Evolutionary conservation across 352 stramenopile genomes (phyloP), one percentile per base, ranked within the genome.

Genomic region (Globisporangium yorkense): DNA sequence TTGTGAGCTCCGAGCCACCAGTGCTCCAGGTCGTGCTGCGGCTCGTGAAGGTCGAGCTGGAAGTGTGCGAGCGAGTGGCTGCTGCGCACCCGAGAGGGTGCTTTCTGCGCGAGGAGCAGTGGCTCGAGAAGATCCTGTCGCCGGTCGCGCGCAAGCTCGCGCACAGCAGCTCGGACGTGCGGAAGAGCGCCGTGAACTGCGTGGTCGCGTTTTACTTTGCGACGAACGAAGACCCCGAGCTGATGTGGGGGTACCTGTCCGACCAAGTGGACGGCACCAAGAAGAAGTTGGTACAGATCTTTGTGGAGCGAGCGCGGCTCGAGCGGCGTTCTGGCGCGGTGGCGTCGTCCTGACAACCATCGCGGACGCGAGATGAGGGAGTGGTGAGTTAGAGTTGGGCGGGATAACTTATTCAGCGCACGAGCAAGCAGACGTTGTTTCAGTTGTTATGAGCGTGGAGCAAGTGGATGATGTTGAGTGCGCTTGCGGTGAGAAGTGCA

Each of bases 171-270:
- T 83, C 78, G 1, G 80, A 71, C 39, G 84, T 92, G 27, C 84
- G 84, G 29, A 92, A 92, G 60, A 68, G 62, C 31, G 61, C 73
- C 2, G 80, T 94, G 39, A 69, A 88, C 46, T 87, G 78, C 47
- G 49, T 94, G 2, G 84, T 94, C 1, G 68, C 71, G 3, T 80
- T 86, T 37, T 63, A 89, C 54, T 87, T 89, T 43, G 78, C 80
- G 16, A 72, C 64, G 10, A 62, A 80, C 50, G 75, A 92, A 56
- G 65, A 72, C 40, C 40, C 41, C 0, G 57, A 66, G 15, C 56
- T 87, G 10, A 54, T 82, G 24, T 56, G 63, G 41, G 71, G 74
- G 51, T 89, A 75, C 51, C 62, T 92, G 21, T 46, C 65, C 9
- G 46, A 68, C 8, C 67, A 81, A n/a, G 56, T 87, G 18, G 75